Conservation (phyloP, 495 filamentous ascomycete species). For the Hypoxylon rickii region DNA sequence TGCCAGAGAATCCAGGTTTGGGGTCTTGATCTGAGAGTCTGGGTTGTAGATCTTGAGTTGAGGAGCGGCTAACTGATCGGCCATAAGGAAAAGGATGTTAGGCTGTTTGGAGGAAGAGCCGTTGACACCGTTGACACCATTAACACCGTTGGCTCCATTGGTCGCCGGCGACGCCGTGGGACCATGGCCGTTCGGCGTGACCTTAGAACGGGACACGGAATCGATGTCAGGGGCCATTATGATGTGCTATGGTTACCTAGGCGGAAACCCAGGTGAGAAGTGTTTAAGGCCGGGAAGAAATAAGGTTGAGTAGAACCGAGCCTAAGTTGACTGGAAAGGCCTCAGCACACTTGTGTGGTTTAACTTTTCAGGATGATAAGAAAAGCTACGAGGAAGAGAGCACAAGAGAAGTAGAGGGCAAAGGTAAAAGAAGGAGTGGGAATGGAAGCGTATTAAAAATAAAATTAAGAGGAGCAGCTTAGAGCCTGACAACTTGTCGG, state of each 20-base stretch:
- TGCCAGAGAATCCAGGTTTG: conserved; percentile 81
- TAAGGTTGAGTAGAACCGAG: conserved; percentile 8
- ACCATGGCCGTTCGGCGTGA: conserved; percentile 19
- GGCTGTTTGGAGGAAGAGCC: conserved; percentile 49
- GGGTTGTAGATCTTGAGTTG: conserved; percentile 83
- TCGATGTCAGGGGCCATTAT: conserved; percentile 61
- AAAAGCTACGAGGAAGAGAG: conserved; percentile 4
- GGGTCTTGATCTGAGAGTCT: conserved; percentile 79
- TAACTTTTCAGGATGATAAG: conserved; percentile 1
- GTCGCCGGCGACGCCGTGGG: conserved; percentile 15
- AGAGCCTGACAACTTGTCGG: conserved; percentile 10
- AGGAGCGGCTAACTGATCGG: conserved; percentile 87
- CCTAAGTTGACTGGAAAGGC: background rate
- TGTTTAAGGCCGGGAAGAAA: conserved; percentile 4
- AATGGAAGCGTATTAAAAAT: conserved; percentile 13
- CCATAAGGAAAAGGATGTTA: conserved; percentile 88
- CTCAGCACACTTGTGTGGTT: background rate
- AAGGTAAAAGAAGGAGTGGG: too few relatives aligned
- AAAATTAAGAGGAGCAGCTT: conserved; percentile 2
- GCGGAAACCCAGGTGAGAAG: background rate
- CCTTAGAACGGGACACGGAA: conserved; percentile 50
- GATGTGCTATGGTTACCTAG: background rate
- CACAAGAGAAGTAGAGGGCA: conserved; percentile 8
- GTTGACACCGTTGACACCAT: conserved; percentile 9
- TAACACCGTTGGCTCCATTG: conserved; percentile 34